A percentile compares a stretch with the other conserved stretches of the same genome.
phyloP scores from a whole-genome alignment of 768 basidiomycete species.

The Calocera cornea region DNA sequence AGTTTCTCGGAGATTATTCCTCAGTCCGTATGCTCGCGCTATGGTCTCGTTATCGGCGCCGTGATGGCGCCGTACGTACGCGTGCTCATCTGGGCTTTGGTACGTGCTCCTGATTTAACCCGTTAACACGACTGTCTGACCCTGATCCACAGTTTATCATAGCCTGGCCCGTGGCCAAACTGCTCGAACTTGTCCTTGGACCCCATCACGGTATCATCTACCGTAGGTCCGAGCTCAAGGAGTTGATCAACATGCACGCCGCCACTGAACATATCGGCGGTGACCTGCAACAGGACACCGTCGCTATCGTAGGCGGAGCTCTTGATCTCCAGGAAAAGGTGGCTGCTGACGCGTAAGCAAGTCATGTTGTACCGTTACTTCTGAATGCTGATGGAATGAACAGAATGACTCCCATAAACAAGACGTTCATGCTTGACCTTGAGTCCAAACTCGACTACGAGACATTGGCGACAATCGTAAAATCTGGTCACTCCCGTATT shows the following conservation, averaged over 20 bases:
- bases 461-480: constrained; percentile 57
- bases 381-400: constrained; percentile 56
- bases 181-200: constrained; percentile 65
- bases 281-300: constrained; percentile 73
- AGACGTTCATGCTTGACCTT: constrained; percentile 81
- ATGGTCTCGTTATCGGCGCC: constrained; percentile 78
- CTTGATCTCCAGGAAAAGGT: constrained; percentile 52
- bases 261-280: constrained; percentile 52
- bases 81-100: constrained; percentile 56
- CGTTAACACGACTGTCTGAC: background rate
- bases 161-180: constrained; percentile 74
- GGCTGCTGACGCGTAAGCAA: background rate
- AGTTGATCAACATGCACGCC: constrained; percentile 80
- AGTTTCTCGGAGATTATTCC: constrained; percentile 89
- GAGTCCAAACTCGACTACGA: constrained; percentile 71
- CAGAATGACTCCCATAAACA: constrained; percentile 69
- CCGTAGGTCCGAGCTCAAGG: constrained; percentile 71
- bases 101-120: constrained; percentile 22
- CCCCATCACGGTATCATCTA: constrained; percentile 86
- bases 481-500: constrained; percentile 71
- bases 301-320: constrained; percentile 82
- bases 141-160: constrained; percentile 28
- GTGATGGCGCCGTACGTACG: constrained; percentile 66
- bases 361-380: background rate
- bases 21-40: constrained; percentile 80